Evolutionary conservation across 768 basidiomycete species (phyloP), one percentile per base, ranked within the genome.

Genomic region (Suillus discolor): DNA sequence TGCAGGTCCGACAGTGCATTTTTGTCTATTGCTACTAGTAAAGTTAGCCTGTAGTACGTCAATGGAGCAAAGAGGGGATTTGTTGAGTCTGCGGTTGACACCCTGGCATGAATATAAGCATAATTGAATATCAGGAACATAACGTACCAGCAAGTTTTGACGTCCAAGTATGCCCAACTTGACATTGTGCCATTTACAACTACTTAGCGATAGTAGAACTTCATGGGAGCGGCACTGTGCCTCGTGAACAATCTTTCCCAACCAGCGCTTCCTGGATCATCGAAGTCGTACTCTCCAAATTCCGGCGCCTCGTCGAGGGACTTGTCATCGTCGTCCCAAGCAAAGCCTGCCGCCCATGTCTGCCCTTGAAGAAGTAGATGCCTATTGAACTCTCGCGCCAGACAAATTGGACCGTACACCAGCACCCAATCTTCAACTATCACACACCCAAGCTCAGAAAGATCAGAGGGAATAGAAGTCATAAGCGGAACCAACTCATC

Each of bases 251-350:
- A 39, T 83, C 84, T 71, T 84, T 89, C 39, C 92, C 93, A 62
- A 96, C 96, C 78, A 91, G 88, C 7, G 92, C 97, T 70, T 94
- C 94, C 78, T 96, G 90, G 73, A 99, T 97, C 75, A 98, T 86
- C 67, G 90, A 90, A 83, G 96, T 95, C 61, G 97, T 99, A 75
- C 92, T 96, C 83, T 98, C 97, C 76, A 99, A 77, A 75, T 92
- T 94, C 76, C 97, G 82, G 78, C 97, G 82, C 69, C 97, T 82
- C 60, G 91, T 99, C 76, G 93, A 96, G 16, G 97, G 97, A 72
- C 91, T 93, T 60, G 96, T 97, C 88, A 71, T 65, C 36, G 96
- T 98, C 69, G 97, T 98, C 4, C 97, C 97, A 67, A 98, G 77
- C 73, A 93, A 96, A 61, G 75, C 75, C 41, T 77, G 75, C 0